phyloP scores from a whole-genome alignment of 140 eudicot genomes.

The Erigeron philadelphicus region DNA sequence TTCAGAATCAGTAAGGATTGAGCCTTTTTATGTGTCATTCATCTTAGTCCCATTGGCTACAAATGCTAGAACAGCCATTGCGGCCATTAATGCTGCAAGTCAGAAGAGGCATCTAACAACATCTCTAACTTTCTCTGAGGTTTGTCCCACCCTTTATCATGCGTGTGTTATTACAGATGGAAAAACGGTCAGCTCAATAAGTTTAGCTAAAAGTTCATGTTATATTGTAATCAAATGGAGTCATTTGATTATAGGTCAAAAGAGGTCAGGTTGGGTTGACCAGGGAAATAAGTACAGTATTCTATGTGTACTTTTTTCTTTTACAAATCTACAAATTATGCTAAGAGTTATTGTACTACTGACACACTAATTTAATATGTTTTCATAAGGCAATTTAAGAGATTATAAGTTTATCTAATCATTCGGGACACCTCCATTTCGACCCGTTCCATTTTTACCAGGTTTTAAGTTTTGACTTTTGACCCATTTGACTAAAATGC shows the following conservation, averaged over 20 bases:
- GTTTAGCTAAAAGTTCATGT: too few species aligned
- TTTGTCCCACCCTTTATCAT: slow-evolving; percentile 14
- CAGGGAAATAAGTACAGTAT: too few species aligned
- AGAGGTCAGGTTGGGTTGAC: neutral
- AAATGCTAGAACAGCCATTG: slow-evolving; percentile 49
- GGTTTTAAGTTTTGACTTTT: neutral
- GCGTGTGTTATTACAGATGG: neutral
- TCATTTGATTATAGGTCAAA: neutral
- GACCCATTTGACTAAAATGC: neutral
- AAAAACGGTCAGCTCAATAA: too few species aligned
- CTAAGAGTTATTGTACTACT: too few species aligned
- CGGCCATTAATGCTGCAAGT: slow-evolving; percentile 43
- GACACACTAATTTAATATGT: too few species aligned
- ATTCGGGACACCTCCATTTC: neutral
- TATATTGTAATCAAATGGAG: too few species aligned
- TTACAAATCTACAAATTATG: too few species aligned
- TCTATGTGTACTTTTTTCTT: too few species aligned
- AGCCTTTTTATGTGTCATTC: slow-evolving; percentile 49
- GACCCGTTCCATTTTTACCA: neutral
- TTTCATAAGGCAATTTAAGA: neutral
- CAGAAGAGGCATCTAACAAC: slow-evolving; percentile 39
- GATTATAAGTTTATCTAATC: neutral
- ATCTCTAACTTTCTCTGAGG: slow-evolving; percentile 69
- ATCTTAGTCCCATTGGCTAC: slow-evolving; percentile 59
- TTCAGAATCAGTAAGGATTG: slow-evolving; percentile 35